Evolutionary conservation across 306 rosid genomes (phyloP).

Genomic region (Medicago arabica): DNA sequence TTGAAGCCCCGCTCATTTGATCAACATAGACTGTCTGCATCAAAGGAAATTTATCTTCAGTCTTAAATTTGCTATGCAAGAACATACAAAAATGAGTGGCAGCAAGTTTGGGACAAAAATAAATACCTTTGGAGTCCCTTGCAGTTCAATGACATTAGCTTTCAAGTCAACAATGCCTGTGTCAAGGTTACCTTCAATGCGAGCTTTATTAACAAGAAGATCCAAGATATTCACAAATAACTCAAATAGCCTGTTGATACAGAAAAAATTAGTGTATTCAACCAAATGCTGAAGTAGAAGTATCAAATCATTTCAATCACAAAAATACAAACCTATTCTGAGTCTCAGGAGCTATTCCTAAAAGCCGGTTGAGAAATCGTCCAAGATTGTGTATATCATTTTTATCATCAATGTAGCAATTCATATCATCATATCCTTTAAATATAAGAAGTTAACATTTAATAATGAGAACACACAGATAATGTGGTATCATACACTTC

Average conservation of each 20-base stretch:
- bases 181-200: conserved; percentile 93
- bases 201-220: conserved; percentile 89
- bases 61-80: conserved; percentile 15
- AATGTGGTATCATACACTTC: conserved; percentile 13
- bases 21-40: conserved; percentile 82
- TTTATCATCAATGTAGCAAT: conserved; percentile 81
- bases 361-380: conserved; percentile 91
- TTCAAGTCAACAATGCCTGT: conserved; percentile 94
- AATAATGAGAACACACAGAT: conserved; percentile 31
- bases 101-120: conserved; percentile 12
- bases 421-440: conserved; percentile 57
- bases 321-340: conserved; percentile 75
- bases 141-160: conserved; percentile 80
- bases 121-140: conserved; percentile 90
- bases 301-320: conserved; percentile 35
- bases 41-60: conserved; percentile 18
- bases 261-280: conserved; percentile 42
- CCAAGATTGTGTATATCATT: conserved; percentile 87
- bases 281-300: conserved; percentile 39
- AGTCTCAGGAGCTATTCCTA: conserved; percentile 88
- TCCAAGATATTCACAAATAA: conserved; percentile 86
- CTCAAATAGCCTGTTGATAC: conserved; percentile 76
- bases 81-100: conserved; percentile 29
- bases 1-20: conserved; percentile 83
- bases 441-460: conserved; percentile 34